These are phyloP conservation scores for Royoungia palumana DNA, from an alignment of 768 basidiomycete species.

Conservation along the genomic window DNA sequence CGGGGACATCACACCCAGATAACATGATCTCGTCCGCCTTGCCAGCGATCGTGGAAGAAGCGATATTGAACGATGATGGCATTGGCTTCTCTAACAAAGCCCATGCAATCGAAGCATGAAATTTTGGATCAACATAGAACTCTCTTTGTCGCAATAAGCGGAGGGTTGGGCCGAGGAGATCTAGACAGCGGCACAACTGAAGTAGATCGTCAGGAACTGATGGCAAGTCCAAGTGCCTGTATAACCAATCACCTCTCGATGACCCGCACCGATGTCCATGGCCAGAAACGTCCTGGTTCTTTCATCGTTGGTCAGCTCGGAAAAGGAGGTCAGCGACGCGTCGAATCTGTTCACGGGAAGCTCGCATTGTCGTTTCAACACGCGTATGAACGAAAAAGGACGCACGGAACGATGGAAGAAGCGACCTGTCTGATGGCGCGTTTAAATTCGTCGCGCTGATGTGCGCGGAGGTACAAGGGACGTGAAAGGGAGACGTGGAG, in stretches of 20 bases:
- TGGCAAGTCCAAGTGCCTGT: not conserved
- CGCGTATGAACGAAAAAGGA: conserved; percentile 2
- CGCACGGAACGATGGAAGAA: conserved; percentile 45
- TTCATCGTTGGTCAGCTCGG: conserved; percentile 76
- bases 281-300: conserved; percentile 76
- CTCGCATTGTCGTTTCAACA: conserved; percentile 1
- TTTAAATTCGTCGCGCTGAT: conserved; percentile 76
- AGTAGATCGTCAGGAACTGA: conserved; percentile 17
- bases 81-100: conserved; percentile 50
- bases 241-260: conserved; percentile 55
- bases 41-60: conserved; percentile 1
- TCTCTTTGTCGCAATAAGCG: conserved; percentile 63
- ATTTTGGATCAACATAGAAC: conserved; percentile 79
- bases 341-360: conserved; percentile 50
- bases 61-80: conserved; percentile 2
- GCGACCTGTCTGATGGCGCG: conserved; percentile 54
- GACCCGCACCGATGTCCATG: conserved; percentile 81
- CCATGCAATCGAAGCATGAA: conserved; percentile 91
- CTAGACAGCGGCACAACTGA: conserved; percentile 58
- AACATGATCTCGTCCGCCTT: conserved; percentile 3
- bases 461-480: conserved; percentile 72
- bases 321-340: conserved; percentile 69
- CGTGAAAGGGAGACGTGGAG: conserved; percentile 86
- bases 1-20: not conserved
- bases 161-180: conserved; percentile 57